phyloP scores from a whole-genome alignment of 2,329 filamentous ascomycete genomes.

The Colletotrichum tropicale region DNA sequence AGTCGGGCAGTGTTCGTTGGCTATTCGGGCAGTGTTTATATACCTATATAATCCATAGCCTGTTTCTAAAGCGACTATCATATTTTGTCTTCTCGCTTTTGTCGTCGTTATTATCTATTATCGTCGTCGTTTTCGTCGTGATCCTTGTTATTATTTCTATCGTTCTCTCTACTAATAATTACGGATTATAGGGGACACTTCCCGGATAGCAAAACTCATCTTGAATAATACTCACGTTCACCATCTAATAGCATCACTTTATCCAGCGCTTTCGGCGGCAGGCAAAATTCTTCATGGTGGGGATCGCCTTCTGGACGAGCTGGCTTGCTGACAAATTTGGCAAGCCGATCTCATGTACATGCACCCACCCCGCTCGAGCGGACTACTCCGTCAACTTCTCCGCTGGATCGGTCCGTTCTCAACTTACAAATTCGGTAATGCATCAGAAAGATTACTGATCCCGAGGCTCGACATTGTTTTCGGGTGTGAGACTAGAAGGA shows the following conservation, averaged over 20 bases:
- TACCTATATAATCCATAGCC: too few species aligned
- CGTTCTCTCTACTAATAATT: too few species aligned
- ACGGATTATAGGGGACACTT: too few species aligned
- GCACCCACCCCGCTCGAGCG: neutral
- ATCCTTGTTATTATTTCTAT: too few species aligned
- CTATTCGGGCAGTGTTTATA: too few species aligned
- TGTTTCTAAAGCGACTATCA: too few species aligned
- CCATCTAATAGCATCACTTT: neutral
- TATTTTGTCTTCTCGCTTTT: too few species aligned
- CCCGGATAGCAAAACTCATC: neutral
- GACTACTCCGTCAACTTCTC: neutral
- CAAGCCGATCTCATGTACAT: neutral
- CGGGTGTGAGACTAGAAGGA: neutral
- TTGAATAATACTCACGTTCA: neutral
- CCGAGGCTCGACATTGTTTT: neutral
- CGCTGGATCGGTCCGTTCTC: neutral
- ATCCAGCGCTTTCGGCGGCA: neutral
- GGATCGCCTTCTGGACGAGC: neutral
- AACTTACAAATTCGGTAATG: neutral
- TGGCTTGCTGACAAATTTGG: neutral
- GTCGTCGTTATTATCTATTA: too few species aligned
- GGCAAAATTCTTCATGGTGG: neutral
- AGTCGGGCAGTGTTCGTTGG: too few species aligned
- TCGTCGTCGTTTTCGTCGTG: too few species aligned
- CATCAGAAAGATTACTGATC: neutral